Conservation (phyloP, 1,139 yeast species). For the Kurtzmaniella quercitrusa region DNA sequence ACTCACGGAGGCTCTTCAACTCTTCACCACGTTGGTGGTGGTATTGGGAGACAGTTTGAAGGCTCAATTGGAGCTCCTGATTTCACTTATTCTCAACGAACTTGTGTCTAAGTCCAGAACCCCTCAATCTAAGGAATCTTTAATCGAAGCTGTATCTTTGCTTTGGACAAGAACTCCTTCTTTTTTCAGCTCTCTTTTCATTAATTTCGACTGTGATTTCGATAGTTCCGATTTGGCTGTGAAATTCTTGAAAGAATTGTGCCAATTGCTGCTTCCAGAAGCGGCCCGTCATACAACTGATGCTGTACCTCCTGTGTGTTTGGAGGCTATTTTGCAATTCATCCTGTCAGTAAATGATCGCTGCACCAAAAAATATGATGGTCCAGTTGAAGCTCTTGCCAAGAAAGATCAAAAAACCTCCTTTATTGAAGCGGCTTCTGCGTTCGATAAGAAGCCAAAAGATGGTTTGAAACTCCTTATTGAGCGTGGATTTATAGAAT, state of each 20-base stretch:
- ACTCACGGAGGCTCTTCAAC: constrained; percentile 69
- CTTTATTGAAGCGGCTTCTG: constrained; percentile 69
- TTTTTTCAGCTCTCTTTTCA: constrained; percentile 72
- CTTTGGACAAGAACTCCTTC: constrained; percentile 80
- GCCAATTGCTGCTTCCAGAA: constrained; percentile 77
- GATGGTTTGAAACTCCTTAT: constrained; percentile 64
- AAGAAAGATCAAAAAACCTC: constrained; percentile 63
- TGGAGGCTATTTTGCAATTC: constrained; percentile 78
- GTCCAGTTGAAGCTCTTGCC: constrained; percentile 5
- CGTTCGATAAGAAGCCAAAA: constrained; percentile 74
- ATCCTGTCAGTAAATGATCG: constrained; percentile 64
- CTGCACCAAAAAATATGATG: constrained; percentile 24
- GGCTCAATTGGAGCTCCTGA: constrained; percentile 64
- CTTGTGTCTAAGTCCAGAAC: constrained; percentile 35
- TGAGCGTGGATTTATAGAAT: constrained; percentile 62
- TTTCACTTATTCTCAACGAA: constrained; percentile 54
- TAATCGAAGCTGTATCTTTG: constrained; percentile 79
- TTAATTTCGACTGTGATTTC: constrained; percentile 87
- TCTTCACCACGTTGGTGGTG: constrained; percentile 64
- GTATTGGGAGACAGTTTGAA: constrained; percentile 56
- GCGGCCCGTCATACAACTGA: constrained; percentile 74
- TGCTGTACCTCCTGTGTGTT: constrained; percentile 87
- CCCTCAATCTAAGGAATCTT: constrained; percentile 55
- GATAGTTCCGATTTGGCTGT: constrained; percentile 81
- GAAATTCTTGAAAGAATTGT: constrained; percentile 63